phyloP scores from a whole-genome alignment of 2,329 filamentous ascomycete genomes.

The Microcyclosporella mali region DNA sequence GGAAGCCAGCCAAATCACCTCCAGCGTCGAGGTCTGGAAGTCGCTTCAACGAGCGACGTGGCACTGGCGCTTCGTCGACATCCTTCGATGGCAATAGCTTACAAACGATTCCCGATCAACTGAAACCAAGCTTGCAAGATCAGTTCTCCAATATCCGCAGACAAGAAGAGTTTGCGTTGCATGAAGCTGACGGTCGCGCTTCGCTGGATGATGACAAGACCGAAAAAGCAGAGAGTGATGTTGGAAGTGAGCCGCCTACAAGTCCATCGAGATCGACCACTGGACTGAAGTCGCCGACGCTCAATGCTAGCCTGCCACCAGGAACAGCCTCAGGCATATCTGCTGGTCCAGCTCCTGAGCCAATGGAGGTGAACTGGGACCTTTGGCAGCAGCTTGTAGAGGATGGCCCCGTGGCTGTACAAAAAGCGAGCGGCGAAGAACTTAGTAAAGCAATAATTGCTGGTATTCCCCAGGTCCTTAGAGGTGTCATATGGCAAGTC shows the following conservation, averaged over 20 bases:
- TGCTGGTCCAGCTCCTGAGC: constrained; percentile 67
- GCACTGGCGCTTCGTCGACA: constrained; percentile 21
- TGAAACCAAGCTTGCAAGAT: constrained; percentile 40
- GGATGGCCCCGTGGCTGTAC: constrained; percentile 82
- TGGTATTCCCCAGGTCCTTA: constrained; percentile 88
- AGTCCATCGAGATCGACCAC: constrained; percentile 14
- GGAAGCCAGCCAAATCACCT: constrained; percentile 52
- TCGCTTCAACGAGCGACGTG: constrained; percentile 20
- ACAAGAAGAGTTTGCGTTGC: constrained; percentile 38
- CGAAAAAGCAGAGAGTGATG: constrained; percentile 31
- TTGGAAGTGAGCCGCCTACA: constrained; percentile 30
- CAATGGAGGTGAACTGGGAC: constrained; percentile 88
- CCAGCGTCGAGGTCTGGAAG: constrained; percentile 19
- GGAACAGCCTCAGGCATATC: constrained; percentile 80
- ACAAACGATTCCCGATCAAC: constrained; percentile 24
- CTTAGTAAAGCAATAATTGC: constrained; percentile 84
- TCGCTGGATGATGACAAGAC: constrained; percentile 13
- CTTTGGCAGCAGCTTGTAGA: constrained; percentile 95
- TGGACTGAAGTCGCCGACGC: constrained; percentile 49
- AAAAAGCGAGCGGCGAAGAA: constrained; percentile 80
- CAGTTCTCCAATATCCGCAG: constrained; percentile 42
- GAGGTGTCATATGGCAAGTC: constrained; percentile 98
- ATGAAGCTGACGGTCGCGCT: constrained; percentile 13
- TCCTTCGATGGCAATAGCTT: constrained; percentile 17
- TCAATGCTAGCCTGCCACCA: constrained; percentile 68